Percentiles rank a stretch among this genome's conserved stretches.
phyloP scores from a whole-genome alignment of 495 filamentous ascomycete genomes.

The Bombardia bombarda region DNA sequence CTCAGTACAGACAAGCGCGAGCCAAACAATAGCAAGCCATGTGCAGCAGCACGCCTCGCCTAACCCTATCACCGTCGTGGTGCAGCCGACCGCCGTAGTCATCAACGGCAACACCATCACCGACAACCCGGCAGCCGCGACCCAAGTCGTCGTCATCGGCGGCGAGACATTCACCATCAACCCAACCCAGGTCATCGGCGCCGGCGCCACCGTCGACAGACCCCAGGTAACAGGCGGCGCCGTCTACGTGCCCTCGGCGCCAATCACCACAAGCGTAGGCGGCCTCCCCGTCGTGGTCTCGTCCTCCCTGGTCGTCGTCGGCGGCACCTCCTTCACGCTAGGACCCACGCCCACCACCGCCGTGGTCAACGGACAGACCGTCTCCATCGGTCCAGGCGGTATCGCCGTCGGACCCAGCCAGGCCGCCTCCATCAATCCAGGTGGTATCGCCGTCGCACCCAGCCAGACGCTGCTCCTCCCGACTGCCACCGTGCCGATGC shows the following conservation, averaged over 20 bases:
- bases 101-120: slow-evolving; percentile 34
- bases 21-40: neutral
- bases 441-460: slow-evolving; percentile 28
- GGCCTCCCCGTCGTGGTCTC: slow-evolving; percentile 34
- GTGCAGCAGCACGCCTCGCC: slow-evolving; percentile 5
- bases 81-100: slow-evolving; percentile 33
- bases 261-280: slow-evolving; percentile 29
- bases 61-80: slow-evolving; percentile 27
- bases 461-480: slow-evolving; percentile 29
- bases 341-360: slow-evolving; percentile 12
- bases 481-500: slow-evolving; percentile 18
- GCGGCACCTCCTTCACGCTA: slow-evolving; percentile 37
- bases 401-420: slow-evolving; percentile 37
- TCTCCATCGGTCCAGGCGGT: slow-evolving; percentile 39
- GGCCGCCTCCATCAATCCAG: slow-evolving; percentile 38
- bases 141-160: slow-evolving; percentile 31
- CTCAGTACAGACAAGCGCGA: neutral
- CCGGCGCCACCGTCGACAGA: slow-evolving; percentile 30
- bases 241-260: slow-evolving; percentile 18
- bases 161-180: slow-evolving; percentile 35
- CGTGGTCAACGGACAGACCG: slow-evolving; percentile 28
- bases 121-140: slow-evolving; percentile 24
- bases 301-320: slow-evolving; percentile 36
- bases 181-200: slow-evolving; percentile 32
- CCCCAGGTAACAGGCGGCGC: slow-evolving; percentile 17